phyloP scores from a whole-genome alignment of 345 rosid genomes.

The Anacardium occidentale region DNA sequence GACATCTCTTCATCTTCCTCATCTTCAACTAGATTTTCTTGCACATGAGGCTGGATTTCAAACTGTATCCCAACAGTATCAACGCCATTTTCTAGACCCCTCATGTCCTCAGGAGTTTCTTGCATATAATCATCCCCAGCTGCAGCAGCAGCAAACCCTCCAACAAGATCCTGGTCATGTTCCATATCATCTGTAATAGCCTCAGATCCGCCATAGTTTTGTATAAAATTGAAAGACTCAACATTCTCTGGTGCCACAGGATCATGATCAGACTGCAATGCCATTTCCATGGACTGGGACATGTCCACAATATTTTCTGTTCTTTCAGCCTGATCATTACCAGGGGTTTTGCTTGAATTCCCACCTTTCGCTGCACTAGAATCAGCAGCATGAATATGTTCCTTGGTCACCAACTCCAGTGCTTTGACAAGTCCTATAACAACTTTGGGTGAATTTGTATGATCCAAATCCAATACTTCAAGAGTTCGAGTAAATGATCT shows the following conservation, averaged over 20 bases:
- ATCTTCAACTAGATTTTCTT: slow-evolving; percentile 78
- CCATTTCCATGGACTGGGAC: slow-evolving; percentile 54
- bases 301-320: slow-evolving; percentile 50
- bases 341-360: slow-evolving; percentile 53
- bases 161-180: slow-evolving; percentile 88
- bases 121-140: slow-evolving; percentile 89
- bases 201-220: slow-evolving; percentile 67
- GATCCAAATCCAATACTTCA: slow-evolving; percentile 87
- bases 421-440: slow-evolving; percentile 78
- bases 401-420: slow-evolving; percentile 91
- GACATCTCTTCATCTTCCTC: slow-evolving; percentile 82
- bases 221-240: slow-evolving; percentile 52
- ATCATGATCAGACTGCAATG: slow-evolving; percentile 55
- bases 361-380: slow-evolving; percentile 57
- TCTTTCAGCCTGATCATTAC: slow-evolving; percentile 49
- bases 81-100: slow-evolving; percentile 70
- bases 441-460: slow-evolving; percentile 78
- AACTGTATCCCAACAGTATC: slow-evolving; percentile 69
- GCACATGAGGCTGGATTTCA: slow-evolving; percentile 76
- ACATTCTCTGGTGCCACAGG: slow-evolving; percentile 49
- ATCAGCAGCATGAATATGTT: slow-evolving; percentile 69
- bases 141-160: slow-evolving; percentile 59
- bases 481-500: slow-evolving; percentile 73
- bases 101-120: slow-evolving; percentile 70
- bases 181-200: slow-evolving; percentile 93